Conservation (phyloP, 495 filamentous ascomycete species). For the Usnea hakonensis region DNA sequence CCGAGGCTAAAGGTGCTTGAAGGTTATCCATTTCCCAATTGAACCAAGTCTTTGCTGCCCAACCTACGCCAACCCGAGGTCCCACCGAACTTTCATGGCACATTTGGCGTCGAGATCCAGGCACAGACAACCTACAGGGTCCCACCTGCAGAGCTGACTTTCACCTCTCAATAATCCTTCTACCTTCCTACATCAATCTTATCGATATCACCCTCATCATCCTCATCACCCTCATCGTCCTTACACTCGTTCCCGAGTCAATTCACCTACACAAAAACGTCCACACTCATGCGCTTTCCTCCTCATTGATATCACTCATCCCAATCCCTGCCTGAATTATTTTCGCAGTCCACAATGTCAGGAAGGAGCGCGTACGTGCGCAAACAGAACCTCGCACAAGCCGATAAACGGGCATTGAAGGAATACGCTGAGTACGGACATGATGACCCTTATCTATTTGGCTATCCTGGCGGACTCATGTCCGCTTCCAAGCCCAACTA, state of each 20-base stretch:
- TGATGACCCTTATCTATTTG: slow-evolving; percentile 22
- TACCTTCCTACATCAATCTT: neutral
- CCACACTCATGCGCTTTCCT: neutral
- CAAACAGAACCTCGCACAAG: slow-evolving; percentile 20
- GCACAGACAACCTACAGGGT: too few relatives aligned
- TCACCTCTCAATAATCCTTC: neutral
- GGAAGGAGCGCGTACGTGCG: slow-evolving; percentile 27
- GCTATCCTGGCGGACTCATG: slow-evolving; percentile 18
- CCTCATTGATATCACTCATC: neutral
- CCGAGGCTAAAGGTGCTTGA: neutral
- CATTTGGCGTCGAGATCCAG: neutral
- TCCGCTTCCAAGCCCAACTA: slow-evolving; percentile 14
- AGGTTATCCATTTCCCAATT: neutral
- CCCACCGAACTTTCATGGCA: neutral
- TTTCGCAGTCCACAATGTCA: slow-evolving; percentile 20
- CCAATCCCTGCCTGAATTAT: neutral
- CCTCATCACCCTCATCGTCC: too few relatives aligned
- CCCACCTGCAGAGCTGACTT: neutral
- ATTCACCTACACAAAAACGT: too few relatives aligned
- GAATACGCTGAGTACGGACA: slow-evolving; percentile 20
- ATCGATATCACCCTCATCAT: too few relatives aligned
- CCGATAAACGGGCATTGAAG: slow-evolving; percentile 20
- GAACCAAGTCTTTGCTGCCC: neutral
- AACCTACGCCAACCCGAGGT: neutral
- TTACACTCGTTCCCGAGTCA: too few relatives aligned